These are phyloP conservation scores for Kwoniella dendrophila DNA, from an alignment of 768 basidiomycete species.

Conservation along the genomic window DNA sequence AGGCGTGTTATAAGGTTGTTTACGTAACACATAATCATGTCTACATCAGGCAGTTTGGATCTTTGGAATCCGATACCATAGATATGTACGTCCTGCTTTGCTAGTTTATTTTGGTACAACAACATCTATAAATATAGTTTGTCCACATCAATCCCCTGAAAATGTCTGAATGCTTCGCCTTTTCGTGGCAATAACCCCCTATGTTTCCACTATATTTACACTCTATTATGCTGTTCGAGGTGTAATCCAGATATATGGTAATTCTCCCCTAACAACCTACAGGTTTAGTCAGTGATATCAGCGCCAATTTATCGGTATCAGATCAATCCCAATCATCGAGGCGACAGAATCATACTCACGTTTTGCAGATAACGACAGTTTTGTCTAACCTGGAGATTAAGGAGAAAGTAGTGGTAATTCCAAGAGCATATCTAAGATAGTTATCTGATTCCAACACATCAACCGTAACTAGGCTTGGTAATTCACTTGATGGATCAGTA, in stretches of 20 bases:
- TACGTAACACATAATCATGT: not conserved
- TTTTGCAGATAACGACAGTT: constrained; percentile 78
- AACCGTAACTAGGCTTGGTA: constrained; percentile 70
- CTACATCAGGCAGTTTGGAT: not conserved
- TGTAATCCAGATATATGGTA: constrained; percentile 35
- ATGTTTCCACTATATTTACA: not conserved
- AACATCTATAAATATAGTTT: no score
- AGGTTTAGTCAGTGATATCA: not conserved
- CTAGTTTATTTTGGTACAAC: no score
- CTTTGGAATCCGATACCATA: not conserved
- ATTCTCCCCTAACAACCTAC: constrained; percentile 59
- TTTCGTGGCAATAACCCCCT: no score
- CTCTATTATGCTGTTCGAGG: constrained; percentile 28
- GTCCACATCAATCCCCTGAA: no score
- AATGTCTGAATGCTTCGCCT: not conserved
- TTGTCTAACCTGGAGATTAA: constrained; percentile 74
- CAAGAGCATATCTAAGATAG: constrained; percentile 66
- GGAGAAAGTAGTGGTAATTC: constrained; percentile 29
- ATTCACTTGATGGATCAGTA: constrained; percentile 72
- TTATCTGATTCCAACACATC: constrained; percentile 74
- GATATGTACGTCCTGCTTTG: not conserved
- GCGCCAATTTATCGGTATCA: not conserved
- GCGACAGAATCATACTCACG: no score
- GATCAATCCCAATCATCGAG: not conserved
- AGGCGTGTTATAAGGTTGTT: not conserved